These are phyloP conservation scores for Podospora anserina DNA, from an alignment of 495 filamentous ascomycete genomes.

Conservation along the genomic window DNA sequence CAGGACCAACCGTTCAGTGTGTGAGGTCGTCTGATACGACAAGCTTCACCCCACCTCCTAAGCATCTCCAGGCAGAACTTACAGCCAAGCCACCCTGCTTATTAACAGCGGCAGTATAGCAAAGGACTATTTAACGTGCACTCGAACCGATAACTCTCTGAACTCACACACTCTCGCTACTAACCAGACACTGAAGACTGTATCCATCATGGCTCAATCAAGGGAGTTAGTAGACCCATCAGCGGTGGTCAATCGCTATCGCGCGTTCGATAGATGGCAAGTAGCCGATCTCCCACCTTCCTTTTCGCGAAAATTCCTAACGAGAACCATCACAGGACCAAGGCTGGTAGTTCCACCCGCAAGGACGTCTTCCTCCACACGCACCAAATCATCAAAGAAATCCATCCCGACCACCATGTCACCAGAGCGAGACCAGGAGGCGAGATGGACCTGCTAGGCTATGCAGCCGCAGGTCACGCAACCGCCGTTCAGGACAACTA, in stretches of 20 bases:
- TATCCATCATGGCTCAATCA: neutral
- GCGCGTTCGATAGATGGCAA: neutral
- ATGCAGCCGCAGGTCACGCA: constrained; percentile 30
- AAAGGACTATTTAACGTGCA: neutral
- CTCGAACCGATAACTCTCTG: no score
- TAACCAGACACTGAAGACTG: no score
- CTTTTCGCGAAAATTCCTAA: neutral
- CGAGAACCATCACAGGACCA: neutral
- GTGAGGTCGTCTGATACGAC: neutral
- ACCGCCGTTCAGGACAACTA: constrained; percentile 13
- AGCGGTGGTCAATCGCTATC: neutral
- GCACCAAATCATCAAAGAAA: constrained; percentile 15
- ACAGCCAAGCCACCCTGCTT: neutral
- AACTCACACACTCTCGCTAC: no score
- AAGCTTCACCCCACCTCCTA: neutral
- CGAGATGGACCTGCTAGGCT: constrained; percentile 27
- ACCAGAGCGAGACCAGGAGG: constrained; percentile 16
- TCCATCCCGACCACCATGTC: constrained; percentile 28
- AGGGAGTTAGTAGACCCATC: neutral
- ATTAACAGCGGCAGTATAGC: no score
- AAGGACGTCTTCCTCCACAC: neutral
- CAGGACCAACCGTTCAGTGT: no score
- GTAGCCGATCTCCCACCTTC: neutral
- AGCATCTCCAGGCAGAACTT: neutral
- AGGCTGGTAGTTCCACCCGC: neutral